A percentile compares a stretch with the other conserved stretches of the same genome.
phyloP scores from a whole-genome alignment of 352 stramenopile genomes.

The Phytophthora europaea region DNA sequence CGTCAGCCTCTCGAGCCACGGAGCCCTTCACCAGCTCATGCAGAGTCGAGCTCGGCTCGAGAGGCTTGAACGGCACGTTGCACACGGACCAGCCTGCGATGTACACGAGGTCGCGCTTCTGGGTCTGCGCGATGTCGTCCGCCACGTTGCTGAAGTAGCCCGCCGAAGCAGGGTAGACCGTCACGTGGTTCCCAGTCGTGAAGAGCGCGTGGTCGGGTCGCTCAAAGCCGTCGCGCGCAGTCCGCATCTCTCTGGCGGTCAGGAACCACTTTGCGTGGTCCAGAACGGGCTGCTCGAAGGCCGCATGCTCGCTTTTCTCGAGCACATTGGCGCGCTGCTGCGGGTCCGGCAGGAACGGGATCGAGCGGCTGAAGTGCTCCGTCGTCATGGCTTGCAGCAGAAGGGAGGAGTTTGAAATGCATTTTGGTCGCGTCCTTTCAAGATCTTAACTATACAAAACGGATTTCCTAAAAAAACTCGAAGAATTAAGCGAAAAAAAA shows the following conservation, averaged over 20 bases:
- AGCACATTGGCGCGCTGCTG: constrained; percentile 12
- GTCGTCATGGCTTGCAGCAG: not conserved
- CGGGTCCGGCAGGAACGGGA: constrained; percentile 16
- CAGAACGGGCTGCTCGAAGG: constrained; percentile 48
- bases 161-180: constrained; percentile 41
- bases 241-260: constrained; percentile 52
- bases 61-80: constrained; percentile 55
- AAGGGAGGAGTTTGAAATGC: not conserved
- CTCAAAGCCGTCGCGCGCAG: constrained; percentile 40
- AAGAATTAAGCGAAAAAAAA: too few species aligned
- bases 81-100: constrained; percentile 67
- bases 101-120: constrained; percentile 39
- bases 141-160: constrained; percentile 58
- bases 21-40: constrained; percentile 38
- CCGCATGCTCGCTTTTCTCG: constrained; percentile 4
- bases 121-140: constrained; percentile 36
- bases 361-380: constrained; percentile 10
- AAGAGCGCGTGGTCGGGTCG: constrained; percentile 42
- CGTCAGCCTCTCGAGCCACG: constrained; percentile 41
- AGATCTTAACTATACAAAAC: not conserved
- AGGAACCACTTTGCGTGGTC: constrained; percentile 61
- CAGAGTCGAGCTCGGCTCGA: constrained; percentile 35
- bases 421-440: not conserved
- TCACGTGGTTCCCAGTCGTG: constrained; percentile 51
- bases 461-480: too few species aligned